Conservation (phyloP, 2,329 filamentous ascomycete genomes). For the Diaporthe ilicicola region DNA sequence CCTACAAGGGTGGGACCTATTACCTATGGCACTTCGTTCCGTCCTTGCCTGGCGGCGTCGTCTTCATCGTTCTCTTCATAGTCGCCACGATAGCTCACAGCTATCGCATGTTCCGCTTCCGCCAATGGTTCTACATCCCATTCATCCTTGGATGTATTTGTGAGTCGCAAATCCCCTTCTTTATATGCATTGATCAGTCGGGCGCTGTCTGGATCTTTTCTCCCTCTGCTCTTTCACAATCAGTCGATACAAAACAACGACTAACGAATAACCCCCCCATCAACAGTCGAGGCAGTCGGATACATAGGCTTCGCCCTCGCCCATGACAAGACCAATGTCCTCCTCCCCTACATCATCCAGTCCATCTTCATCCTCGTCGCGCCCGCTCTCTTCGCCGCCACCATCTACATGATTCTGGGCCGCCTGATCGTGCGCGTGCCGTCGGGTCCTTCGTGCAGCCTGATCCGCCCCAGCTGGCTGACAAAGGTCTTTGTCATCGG, state of each 20-base stretch:
- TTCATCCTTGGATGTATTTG: constrained; percentile 57
- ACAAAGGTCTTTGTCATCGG: constrained; percentile 64
- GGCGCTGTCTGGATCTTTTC: too few relatives aligned
- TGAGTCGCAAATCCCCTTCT: constrained; percentile 49
- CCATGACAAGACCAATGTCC: constrained; percentile 41
- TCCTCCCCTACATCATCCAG: constrained; percentile 52
- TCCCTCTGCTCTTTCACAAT: constrained; percentile 24
- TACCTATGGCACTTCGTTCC: constrained; percentile 51
- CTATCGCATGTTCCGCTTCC: constrained; percentile 52
- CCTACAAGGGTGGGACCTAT: constrained; percentile 40
- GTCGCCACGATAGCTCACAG: constrained; percentile 48
- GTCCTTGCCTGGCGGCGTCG: constrained; percentile 51
- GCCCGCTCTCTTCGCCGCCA: constrained; percentile 57
- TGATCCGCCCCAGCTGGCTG: constrained; percentile 50
- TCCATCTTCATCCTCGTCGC: constrained; percentile 54
- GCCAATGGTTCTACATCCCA: constrained; percentile 60
- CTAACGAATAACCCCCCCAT: background rate
- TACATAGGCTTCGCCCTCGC: constrained; percentile 46
- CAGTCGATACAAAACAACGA: background rate
- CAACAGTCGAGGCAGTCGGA: constrained; percentile 53
- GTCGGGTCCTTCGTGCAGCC: constrained; percentile 42
- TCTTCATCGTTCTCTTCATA: constrained; percentile 54
- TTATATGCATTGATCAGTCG: too few relatives aligned
- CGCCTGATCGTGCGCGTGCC: constrained; percentile 51
- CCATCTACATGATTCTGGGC: constrained; percentile 60